Conservation (phyloP, 306 rosid genomes). For the Mimosa pudica region DNA sequence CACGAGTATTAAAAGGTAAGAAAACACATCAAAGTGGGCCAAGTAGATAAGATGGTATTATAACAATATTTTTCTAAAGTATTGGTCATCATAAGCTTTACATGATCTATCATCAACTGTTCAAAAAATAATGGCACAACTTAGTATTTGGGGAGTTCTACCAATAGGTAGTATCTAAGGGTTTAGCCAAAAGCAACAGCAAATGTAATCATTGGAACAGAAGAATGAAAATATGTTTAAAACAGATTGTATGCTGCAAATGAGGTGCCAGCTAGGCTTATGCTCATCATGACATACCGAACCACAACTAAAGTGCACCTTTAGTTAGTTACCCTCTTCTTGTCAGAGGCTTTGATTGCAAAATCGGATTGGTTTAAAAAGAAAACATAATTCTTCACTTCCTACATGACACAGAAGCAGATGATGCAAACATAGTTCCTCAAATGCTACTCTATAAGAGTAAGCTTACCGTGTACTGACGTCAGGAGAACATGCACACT, state of each 20-base stretch:
- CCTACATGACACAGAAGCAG: not conserved
- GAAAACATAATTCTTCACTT: not conserved
- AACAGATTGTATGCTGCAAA: not conserved
- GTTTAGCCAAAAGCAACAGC: not conserved
- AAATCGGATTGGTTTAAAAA: not conserved
- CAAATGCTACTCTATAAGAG: slow-evolving; percentile 9
- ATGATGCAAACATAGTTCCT: not conserved
- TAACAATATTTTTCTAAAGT: not conserved
- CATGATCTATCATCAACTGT: not conserved
- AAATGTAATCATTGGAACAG: not conserved
- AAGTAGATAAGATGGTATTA: not conserved
- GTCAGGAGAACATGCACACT: slow-evolving; percentile 92
- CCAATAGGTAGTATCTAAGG: not conserved
- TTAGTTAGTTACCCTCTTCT: not conserved
- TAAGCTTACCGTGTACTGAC: slow-evolving; percentile 75
- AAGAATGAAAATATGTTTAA: not conserved
- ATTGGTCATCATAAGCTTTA: not conserved
- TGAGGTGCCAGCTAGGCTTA: not conserved
- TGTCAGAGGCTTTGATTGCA: not conserved
- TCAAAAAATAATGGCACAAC: not conserved
- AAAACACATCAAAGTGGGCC: not conserved
- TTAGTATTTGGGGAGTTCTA: not conserved
- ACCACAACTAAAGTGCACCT: not conserved
- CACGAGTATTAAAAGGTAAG: not conserved
- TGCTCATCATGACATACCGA: not conserved